phyloP scores from a whole-genome alignment of 345 rosid genomes.

The Acer campestre region DNA sequence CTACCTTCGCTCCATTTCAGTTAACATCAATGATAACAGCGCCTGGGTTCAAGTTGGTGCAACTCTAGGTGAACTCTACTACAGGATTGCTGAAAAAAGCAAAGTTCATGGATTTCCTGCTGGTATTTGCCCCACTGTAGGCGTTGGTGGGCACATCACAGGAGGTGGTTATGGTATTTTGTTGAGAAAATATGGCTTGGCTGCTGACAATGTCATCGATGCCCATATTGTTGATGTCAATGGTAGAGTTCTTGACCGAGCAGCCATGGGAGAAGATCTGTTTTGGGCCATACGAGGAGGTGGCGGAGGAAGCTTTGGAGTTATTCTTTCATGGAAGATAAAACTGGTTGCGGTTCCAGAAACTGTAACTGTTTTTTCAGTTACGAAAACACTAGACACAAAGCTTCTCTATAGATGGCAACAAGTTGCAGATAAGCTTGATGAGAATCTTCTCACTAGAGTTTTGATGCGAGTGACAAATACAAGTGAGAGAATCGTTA shows the following conservation, averaged over 20 bases:
- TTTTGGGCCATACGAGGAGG: slow-evolving; percentile 1
- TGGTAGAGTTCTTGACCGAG: neutral
- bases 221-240: neutral
- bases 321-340: slow-evolving; percentile 1
- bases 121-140: neutral
- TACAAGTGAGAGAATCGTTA: slow-evolving; percentile 32
- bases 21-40: neutral
- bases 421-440: neutral
- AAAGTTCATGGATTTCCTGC: neutral
- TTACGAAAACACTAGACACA: neutral
- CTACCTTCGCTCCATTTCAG: neutral
- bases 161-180: neutral
- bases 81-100: neutral
- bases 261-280: neutral
- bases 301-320: neutral
- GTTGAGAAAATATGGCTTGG: neutral
- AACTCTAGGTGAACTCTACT: neutral
- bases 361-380: neutral
- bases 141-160: neutral
- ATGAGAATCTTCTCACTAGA: slow-evolving; percentile 28
- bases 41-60: neutral
- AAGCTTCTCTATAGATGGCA: neutral
- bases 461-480: slow-evolving; percentile 15
- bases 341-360: neutral
- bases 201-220: slow-evolving; percentile 1